Percentiles rank a stretch among this genome's conserved stretches.
These are phyloP conservation scores for Diplocarpon mali DNA, from an alignment of 2,329 filamentous ascomycete genomes.

Conservation along the genomic window DNA sequence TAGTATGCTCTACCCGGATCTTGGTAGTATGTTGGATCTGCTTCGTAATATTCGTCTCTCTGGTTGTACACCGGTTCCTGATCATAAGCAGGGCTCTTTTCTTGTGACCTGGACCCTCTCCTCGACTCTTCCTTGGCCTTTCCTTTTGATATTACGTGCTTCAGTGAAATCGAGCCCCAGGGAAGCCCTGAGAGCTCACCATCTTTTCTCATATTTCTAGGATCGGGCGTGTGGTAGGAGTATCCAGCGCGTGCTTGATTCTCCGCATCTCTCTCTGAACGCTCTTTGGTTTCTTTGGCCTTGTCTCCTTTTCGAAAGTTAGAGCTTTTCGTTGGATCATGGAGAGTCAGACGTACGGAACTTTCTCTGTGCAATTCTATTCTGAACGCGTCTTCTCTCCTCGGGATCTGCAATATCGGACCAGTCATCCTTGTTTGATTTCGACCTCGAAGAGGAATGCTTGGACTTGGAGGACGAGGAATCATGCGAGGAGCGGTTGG, in stretches of 20 bases:
- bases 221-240: conserved; percentile 50
- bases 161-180: conserved; percentile 60
- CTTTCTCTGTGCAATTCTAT: conserved; percentile 64
- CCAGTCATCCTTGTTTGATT: conserved; percentile 49
- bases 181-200: conserved; percentile 54
- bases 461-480: conserved; percentile 19
- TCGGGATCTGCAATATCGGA: conserved; percentile 56
- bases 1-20: conserved; percentile 22
- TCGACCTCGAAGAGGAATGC: conserved; percentile 29
- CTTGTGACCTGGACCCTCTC: not conserved
- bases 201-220: conserved; percentile 42
- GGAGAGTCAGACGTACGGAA: conserved; percentile 45
- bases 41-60: conserved; percentile 21
- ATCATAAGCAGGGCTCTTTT: conserved; percentile 29
- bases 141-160: conserved; percentile 35
- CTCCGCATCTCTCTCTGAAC: conserved; percentile 48
- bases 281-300: conserved; percentile 55
- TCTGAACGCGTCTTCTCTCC: conserved; percentile 64
- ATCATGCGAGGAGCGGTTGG: conserved; percentile 21
- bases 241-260: conserved; percentile 54
- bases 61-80: conserved; percentile 19
- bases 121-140: conserved; percentile 30
- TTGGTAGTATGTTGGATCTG: conserved; percentile 18
- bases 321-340: not conserved
- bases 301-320: conserved; percentile 49